Base-by-base conservation (phyloP, 192 early-diverging fungal species). In the Obelidium mucronatum region DNA sequence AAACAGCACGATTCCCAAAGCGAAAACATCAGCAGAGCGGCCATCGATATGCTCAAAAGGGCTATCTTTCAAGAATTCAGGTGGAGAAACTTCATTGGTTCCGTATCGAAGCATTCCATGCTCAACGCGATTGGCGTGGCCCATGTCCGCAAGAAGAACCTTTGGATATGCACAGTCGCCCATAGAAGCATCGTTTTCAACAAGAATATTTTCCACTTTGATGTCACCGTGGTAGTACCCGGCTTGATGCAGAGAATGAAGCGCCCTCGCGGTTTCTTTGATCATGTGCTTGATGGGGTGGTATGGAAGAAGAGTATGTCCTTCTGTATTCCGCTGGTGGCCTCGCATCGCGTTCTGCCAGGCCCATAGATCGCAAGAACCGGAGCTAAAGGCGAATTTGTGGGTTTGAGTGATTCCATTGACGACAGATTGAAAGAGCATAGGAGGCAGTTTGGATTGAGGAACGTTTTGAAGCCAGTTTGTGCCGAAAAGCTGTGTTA, bases 141-240 rank as follows among this genome's bases (percentile, higher is more conserved):
- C 76, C 33, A 55, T 61, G 35, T 77, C 76, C n/a, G 66, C n/a
- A 34, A 77, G 56, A 15, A n/a, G 36, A 24, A 70, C 59, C 2
- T 39, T 36, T n/a, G 67, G 76, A 31, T 58, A 24, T 22, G 22
- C 26, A 37, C 30, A 65, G 37, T 51, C 39, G 6, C 31, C 44
- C 34, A 30, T 8, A 11, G 8, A 22, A 1, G 54, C 30, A 19
- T 54, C 35, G 59, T 40, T 78, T 80, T 91, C 88, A 58, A 92
- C 71, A 69, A 94, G 89, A 33, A 93, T 85, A 74, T 94, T 94
- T 73, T 94, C 93, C 52, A 93, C 90, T 77, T 93, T 93, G 74
- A 95, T 83, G 75, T 96, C 93, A 36, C 92, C 78, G 58, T 93
- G 91, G 48, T 48, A 60, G 39, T 87, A 64, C 33, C 83, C 81